phyloP scores from a whole-genome alignment of 495 filamentous ascomycete genomes.

The Staphylotrichum longicolle region DNA sequence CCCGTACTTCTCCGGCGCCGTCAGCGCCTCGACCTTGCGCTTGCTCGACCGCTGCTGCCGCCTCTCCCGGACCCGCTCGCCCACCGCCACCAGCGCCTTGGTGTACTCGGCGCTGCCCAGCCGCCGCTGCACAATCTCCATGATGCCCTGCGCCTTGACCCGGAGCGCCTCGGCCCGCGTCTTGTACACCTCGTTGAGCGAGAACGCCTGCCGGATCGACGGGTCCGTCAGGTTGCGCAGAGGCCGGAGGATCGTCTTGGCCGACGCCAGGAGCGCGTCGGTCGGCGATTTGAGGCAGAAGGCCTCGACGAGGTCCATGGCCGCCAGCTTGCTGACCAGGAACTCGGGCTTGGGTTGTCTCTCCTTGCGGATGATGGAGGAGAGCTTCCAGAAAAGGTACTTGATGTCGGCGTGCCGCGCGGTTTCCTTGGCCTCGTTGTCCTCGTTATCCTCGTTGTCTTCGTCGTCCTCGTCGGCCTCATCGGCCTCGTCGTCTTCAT shows the following conservation, averaged over 20 bases:
- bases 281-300: conserved; percentile 57
- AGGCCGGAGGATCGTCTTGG: conserved; percentile 70
- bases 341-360: conserved; percentile 58
- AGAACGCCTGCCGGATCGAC: conserved; percentile 64
- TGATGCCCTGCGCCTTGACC: conserved; percentile 65
- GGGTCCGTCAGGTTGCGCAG: conserved; percentile 82
- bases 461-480: conserved; percentile 28
- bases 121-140: conserved; percentile 75
- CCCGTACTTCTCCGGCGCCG: conserved; percentile 72
- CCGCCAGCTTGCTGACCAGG: conserved; percentile 70
- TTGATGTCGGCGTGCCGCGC: conserved; percentile 50
- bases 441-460: conserved; percentile 42
- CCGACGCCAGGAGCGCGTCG: conserved; percentile 55
- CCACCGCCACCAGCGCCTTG: conserved; percentile 61
- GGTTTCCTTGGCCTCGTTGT: conserved; percentile 45
- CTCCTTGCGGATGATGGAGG: conserved; percentile 75
- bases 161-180: conserved; percentile 64
- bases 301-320: conserved; percentile 66
- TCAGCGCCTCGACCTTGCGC: conserved; percentile 80
- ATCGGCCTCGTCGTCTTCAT: conserved; percentile 20
- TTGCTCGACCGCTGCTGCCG: conserved; percentile 73
- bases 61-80: conserved; percentile 63
- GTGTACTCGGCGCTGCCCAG: conserved; percentile 80
- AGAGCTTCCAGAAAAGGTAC: conserved; percentile 72
- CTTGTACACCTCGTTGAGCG: conserved; percentile 63